phyloP scores from a whole-genome alignment of 2,329 filamentous ascomycete genomes.

The Penicillium vulpinum region DNA sequence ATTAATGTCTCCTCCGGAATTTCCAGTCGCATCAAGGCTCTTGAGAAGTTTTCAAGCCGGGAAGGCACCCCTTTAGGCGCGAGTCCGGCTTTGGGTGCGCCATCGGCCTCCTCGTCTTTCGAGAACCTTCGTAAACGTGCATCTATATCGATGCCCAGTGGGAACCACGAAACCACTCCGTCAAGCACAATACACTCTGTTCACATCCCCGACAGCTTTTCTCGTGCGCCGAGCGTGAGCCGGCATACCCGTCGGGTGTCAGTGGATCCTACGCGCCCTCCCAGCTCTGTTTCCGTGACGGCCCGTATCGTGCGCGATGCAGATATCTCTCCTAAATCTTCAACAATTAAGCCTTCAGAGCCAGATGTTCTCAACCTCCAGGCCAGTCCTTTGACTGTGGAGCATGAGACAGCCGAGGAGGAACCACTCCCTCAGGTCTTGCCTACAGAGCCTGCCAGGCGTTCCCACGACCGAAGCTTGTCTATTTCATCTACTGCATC shows the following conservation, averaged over 20 bases:
- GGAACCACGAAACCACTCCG: conserved; percentile 24
- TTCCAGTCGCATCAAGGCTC: conserved; percentile 87
- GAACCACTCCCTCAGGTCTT: conserved; percentile 18
- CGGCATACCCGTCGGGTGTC: conserved; percentile 30
- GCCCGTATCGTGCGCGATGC: conserved; percentile 73
- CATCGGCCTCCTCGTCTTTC: conserved; percentile 61
- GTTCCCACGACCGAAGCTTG: conserved; percentile 37
- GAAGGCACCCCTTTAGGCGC: conserved; percentile 34
- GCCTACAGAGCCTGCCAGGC: conserved; percentile 22
- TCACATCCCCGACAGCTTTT: conserved; percentile 28
- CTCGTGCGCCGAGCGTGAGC: conserved; percentile 34
- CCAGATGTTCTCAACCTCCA: conserved; percentile 47
- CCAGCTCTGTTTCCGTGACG: conserved; percentile 82
- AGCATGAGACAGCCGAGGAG: conserved; percentile 58
- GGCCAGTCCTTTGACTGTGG: conserved; percentile 61
- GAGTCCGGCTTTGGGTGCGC: conserved; percentile 43
- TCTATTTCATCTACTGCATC: conserved; percentile 45
- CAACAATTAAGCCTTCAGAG: conserved; percentile 30
- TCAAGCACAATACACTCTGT: conserved; percentile 30
- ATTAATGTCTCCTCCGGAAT: conserved; percentile 86
- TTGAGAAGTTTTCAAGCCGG: conserved; percentile 72
- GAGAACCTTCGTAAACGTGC: conserved; percentile 51
- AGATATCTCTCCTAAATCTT: conserved; percentile 44
- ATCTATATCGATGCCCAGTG: conserved; percentile 36
- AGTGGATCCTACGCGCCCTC: conserved; percentile 23